These are phyloP conservation scores for Handroanthus guayacan DNA, from an alignment of 257 asterid species.

Conservation along the genomic window DNA sequence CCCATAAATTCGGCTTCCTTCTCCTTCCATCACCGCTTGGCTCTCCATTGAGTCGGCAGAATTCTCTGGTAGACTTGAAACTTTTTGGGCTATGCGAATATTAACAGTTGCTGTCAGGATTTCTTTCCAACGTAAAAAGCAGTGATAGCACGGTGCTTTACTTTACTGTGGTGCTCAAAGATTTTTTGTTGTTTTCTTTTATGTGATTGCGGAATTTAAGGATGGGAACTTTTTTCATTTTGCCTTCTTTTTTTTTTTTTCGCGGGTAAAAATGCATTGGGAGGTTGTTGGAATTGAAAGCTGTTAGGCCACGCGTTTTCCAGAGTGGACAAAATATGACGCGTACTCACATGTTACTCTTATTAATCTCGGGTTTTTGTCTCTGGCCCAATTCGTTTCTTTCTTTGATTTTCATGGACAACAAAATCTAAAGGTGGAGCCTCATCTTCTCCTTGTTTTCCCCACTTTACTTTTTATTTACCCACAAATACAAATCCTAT, in stretches of 20 bases:
- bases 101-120: constrained; percentile 22
- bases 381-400: not conserved
- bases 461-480: not conserved
- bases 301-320: constrained; percentile 57
- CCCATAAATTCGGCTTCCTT: constrained; percentile 19
- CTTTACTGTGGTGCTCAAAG: constrained; percentile 29
- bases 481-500: not conserved
- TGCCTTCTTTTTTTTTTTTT: not conserved
- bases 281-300: constrained; percentile 42
- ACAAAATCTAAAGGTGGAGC: constrained; percentile 22
- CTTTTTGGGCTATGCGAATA: not conserved
- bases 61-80: not conserved
- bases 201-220: constrained; percentile 46
- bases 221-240: constrained; percentile 3
- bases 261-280: constrained; percentile 29
- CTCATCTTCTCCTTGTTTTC: not conserved
- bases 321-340: constrained; percentile 37
- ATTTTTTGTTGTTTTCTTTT: not conserved
- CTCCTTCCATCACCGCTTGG: constrained; percentile 33
- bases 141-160: not conserved
- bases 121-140: constrained; percentile 24
- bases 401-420: constrained; percentile 14
- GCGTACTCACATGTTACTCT: constrained; percentile 44
- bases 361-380: constrained; percentile 11
- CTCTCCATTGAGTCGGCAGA: constrained; percentile 15